Conservation (phyloP, 2,329 filamentous ascomycete genomes). For the Alternaria tenuissima region DNA sequence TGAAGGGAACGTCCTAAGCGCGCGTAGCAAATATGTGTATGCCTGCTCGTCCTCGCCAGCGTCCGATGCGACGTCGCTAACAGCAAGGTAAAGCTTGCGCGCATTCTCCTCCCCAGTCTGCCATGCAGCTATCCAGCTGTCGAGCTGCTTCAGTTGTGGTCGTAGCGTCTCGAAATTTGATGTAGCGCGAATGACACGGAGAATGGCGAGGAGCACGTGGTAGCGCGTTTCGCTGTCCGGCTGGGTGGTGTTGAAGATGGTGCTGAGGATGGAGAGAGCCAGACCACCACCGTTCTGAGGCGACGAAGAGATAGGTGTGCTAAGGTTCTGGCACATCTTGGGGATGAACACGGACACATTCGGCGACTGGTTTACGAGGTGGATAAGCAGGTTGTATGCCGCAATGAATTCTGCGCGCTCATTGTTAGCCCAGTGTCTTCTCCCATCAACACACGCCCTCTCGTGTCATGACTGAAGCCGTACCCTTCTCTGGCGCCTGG, state of each 20-base stretch:
- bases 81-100: conserved; percentile 82
- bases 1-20: conserved; percentile 77
- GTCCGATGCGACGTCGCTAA: conserved; percentile 82
- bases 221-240: conserved; percentile 77
- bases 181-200: conserved; percentile 79
- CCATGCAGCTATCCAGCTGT: conserved; percentile 84
- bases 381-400: conserved; percentile 95
- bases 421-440: conserved; percentile 34
- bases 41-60: conserved; percentile 78
- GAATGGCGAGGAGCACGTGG: conserved; percentile 88
- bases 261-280: conserved; percentile 88
- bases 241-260: conserved; percentile 93
- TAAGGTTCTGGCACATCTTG: conserved; percentile 85
- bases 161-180: conserved; percentile 79
- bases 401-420: conserved; percentile 78
- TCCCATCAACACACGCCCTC: conserved; percentile 13
- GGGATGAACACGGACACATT: conserved; percentile 87
- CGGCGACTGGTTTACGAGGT: conserved; percentile 86
- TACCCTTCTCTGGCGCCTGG: conserved; percentile 85
- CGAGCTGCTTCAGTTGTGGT: conserved; percentile 82
- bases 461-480: not conserved
- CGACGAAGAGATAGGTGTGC: conserved; percentile 83
- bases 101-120: conserved; percentile 81
- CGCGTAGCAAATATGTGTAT: conserved; percentile 76
- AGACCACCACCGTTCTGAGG: conserved; percentile 84